Conservation (phyloP, 2,329 filamentous ascomycete genomes). For the Metarhizium guizhouense region DNA sequence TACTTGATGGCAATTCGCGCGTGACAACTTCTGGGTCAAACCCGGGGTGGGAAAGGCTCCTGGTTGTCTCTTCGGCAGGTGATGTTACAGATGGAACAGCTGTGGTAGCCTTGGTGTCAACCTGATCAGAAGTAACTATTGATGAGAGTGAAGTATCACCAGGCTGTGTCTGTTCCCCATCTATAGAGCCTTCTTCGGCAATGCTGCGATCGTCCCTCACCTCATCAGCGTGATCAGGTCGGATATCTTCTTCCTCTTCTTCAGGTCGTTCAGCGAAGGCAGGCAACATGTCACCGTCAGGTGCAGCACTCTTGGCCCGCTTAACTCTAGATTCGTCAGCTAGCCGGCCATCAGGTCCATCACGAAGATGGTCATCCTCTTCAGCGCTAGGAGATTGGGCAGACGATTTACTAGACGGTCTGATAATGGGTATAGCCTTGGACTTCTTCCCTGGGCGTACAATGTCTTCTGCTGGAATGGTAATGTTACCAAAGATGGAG, state of each 20-base stretch:
- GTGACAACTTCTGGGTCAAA: slow-evolving; percentile 42
- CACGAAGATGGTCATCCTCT: slow-evolving; percentile 15
- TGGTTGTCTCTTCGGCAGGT: slow-evolving; percentile 37
- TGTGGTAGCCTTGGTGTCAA: slow-evolving; percentile 43
- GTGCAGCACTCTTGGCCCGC: slow-evolving; percentile 56
- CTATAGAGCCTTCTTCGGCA: slow-evolving; percentile 22
- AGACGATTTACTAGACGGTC: slow-evolving; percentile 46
- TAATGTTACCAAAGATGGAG: slow-evolving; percentile 63
- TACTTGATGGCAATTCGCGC: slow-evolving; percentile 42
- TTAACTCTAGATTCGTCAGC: slow-evolving; percentile 64
- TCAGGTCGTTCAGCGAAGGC: slow-evolving; percentile 56
- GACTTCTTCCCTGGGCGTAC: slow-evolving; percentile 60
- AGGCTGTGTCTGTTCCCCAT: slow-evolving; percentile 32
- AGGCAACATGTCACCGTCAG: slow-evolving; percentile 64
- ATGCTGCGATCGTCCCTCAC: slow-evolving; percentile 12
- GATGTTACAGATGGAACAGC: slow-evolving; percentile 45
- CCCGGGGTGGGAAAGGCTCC: slow-evolving; percentile 46
- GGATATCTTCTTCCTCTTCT: slow-evolving; percentile 7
- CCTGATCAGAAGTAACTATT: slow-evolving; percentile 41
- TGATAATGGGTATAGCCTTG: slow-evolving; percentile 76
- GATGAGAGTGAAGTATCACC: slow-evolving; percentile 47
- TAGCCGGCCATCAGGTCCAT: slow-evolving; percentile 45
- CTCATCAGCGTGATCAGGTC: slow-evolving; percentile 10
- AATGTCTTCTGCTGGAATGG: slow-evolving; percentile 51
- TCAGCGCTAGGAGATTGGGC: slow-evolving; percentile 19